Conservation (phyloP, 1,284 basidiomycete genomes). For the Leccinum angustisporum region DNA sequence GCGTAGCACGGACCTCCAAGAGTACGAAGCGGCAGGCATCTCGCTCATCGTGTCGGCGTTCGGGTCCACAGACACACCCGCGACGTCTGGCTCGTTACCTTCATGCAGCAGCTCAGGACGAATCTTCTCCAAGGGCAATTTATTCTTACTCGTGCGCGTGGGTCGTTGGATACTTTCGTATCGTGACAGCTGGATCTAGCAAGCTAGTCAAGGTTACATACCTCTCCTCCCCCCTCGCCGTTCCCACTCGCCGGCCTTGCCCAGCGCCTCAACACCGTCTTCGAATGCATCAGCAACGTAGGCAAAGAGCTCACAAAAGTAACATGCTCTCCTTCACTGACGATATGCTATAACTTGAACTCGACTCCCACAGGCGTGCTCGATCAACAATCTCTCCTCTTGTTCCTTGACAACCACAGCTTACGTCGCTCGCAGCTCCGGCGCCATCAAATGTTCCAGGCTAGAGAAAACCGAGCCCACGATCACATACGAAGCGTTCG, state of each 20-base stretch:
- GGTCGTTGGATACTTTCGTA: neutral
- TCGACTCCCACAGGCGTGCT: too few relatives aligned
- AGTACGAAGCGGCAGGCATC: slow-evolving; percentile 54
- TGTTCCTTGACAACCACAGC: neutral
- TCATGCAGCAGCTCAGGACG: slow-evolving; percentile 38
- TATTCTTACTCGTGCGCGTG: slow-evolving; percentile 39
- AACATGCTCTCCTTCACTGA: too few relatives aligned
- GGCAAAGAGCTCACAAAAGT: too few relatives aligned
- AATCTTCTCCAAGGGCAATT: slow-evolving; percentile 35
- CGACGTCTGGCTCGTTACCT: slow-evolving; percentile 40
- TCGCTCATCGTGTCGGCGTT: slow-evolving; percentile 54
- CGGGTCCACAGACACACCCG: slow-evolving; percentile 42
- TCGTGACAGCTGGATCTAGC: neutral
- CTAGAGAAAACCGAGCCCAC: slow-evolving; percentile 57
- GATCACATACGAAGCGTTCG: slow-evolving; percentile 56
- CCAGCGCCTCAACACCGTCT: too few relatives aligned
- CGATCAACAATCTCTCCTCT: slow-evolving; percentile 3
- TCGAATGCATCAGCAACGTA: too few relatives aligned
- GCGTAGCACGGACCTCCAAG: slow-evolving; percentile 43
- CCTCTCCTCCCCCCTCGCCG: too few relatives aligned
- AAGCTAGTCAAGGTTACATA: too few relatives aligned
- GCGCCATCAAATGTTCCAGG: slow-evolving; percentile 60
- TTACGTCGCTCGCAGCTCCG: slow-evolving; percentile 44
- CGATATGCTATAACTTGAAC: too few relatives aligned
- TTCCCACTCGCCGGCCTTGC: too few relatives aligned